Base-by-base conservation (phyloP, 192 early-diverging fungal genomes). In the Chytriomyces hyalinus region DNA sequence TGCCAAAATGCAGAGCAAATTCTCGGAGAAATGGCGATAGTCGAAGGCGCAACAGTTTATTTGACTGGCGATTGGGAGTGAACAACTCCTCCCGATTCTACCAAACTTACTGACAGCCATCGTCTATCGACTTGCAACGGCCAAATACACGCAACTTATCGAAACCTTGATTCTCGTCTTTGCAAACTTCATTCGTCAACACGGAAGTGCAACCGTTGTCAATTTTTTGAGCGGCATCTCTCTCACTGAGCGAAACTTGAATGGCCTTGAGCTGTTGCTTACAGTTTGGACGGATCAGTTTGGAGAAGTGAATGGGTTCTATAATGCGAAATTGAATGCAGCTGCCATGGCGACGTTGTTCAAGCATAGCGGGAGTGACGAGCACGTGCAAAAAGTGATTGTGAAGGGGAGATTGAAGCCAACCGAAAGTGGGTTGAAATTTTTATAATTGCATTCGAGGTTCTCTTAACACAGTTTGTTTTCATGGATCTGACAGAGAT, bases 141-240 rank as follows among this genome's bases (percentile, higher is more conserved):
- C 97, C 6, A 86, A 86, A 78, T 92, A 90, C 6, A 84, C 95
- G 0, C 88, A 92, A 9, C 96, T 97, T 50, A 92, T 93, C 75
- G 91, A 94, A 82, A 93, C 95, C 22, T 84, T 97, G 22, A 82
- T 97, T 8, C 85, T 93, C 70, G 90, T 96, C 7, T 95, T 97
- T 83, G 93, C 93, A 49, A 95, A 97, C 70, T 85, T 97, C 57
- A 87, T 94, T 57, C 92, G 95, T 50, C 82, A 89, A n/a, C 78
- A 84, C 43, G 72, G 71, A 73, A 64, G 69, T 47, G 83, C 87
- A 28, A 92, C 91, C 15, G 89, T 95, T 0, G 81, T 95, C 65
- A 84, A 93, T 46, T 93, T 96, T 81, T 86, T 98, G 65, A 78
- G 68, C 46, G 77, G 81, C 17, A 78, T 90, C 22, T 78, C 84